Percentiles rank a stretch among this genome's conserved stretches.
Evolutionary conservation across 2,329 filamentous ascomycete species (phyloP).

Genomic region (Pseudocercospora ulei): DNA sequence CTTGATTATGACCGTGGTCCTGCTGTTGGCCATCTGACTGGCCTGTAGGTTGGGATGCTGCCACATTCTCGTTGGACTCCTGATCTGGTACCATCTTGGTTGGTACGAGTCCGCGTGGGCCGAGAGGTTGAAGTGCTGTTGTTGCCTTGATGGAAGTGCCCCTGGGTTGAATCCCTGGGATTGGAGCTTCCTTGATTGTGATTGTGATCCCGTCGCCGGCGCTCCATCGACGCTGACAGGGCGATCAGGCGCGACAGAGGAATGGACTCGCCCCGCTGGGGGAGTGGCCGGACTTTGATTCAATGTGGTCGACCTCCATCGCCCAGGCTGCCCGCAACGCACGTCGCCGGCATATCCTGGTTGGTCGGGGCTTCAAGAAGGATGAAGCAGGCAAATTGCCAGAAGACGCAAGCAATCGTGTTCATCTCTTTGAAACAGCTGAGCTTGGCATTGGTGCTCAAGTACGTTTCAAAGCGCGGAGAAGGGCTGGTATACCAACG

Average conservation of each 20-base stretch:
- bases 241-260: too few species aligned
- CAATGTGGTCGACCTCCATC: constrained; percentile 6
- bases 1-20: background rate
- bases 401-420: background rate
- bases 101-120: background rate
- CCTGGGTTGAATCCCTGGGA: too few species aligned
- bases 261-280: too few species aligned
- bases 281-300: constrained; percentile 3
- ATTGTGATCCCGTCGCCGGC: too few species aligned
- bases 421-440: constrained; percentile 9
- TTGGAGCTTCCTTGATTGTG: background rate
- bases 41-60: background rate
- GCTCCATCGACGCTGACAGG: too few species aligned
- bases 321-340: background rate
- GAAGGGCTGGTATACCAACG: too few species aligned
- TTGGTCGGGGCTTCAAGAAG: constrained; percentile 6
- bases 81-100: too few species aligned
- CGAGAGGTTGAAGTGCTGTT: background rate
- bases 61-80: background rate
- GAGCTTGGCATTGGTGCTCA: too few species aligned
- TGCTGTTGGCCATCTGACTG: background rate
- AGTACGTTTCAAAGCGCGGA: constrained; percentile 3
- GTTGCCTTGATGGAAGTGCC: constrained; percentile 6
- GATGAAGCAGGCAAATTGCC: constrained; percentile 8
- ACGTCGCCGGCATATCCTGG: constrained; percentile 6